These are phyloP conservation scores for Arctium minus DNA, from an alignment of 129 eudicot species.

Conservation along the genomic window DNA sequence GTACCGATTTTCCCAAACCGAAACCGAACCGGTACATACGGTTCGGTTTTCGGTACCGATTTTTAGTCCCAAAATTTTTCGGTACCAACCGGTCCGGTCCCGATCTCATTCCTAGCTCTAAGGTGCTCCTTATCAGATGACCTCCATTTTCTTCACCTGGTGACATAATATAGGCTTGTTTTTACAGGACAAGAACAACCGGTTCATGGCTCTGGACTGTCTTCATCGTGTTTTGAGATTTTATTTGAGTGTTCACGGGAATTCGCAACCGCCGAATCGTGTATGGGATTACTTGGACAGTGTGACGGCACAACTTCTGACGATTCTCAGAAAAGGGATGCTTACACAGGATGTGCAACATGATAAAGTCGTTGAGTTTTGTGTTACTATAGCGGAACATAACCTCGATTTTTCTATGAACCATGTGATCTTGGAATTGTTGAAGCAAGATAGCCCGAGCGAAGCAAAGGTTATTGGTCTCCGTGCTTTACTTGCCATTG, in stretches of 20 bases:
- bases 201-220: conserved; percentile 97
- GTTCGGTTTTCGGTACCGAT: too few relatives aligned
- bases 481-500: conserved; percentile 96
- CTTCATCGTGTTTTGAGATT: conserved; percentile 94
- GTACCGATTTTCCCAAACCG: too few relatives aligned
- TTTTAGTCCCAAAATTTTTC: too few relatives aligned
- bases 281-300: conserved; percentile 99
- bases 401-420: conserved; percentile 98
- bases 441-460: conserved; percentile 96
- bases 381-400: conserved; percentile 96
- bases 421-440: conserved; percentile 83
- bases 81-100: too few relatives aligned
- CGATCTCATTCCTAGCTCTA: background rate
- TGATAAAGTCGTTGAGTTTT: conserved; percentile 94
- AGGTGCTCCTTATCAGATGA: background rate
- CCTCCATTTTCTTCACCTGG: background rate
- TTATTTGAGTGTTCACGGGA: conserved; percentile 86
- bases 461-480: conserved; percentile 98
- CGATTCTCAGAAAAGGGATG: conserved; percentile 85
- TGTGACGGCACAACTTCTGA: conserved; percentile 92
- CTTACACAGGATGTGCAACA: conserved; percentile 98
- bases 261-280: conserved; percentile 82
- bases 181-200: conserved; percentile 94
- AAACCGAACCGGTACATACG: too few relatives aligned
- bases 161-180: conserved; percentile 11